A percentile compares a stretch with the other conserved stretches of the same genome.
Conservation (phyloP, 2,329 filamentous ascomycete genomes). For the Lasiodiplodia citricola region DNA sequence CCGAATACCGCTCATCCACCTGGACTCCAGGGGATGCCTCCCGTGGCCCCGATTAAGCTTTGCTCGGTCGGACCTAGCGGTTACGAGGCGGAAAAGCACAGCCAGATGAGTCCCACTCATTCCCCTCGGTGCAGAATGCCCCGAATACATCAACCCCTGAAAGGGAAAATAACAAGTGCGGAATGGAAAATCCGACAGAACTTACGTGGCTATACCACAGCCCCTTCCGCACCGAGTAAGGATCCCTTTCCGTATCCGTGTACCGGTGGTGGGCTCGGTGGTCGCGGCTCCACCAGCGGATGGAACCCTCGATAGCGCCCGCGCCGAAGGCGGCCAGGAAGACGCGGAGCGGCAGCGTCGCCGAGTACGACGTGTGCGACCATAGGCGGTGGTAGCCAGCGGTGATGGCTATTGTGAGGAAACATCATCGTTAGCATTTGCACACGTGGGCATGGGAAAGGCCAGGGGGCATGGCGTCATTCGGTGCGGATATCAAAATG, state of each 20-base stretch:
- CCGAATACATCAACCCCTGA: neutral
- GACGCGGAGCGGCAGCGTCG: slow-evolving; percentile 74
- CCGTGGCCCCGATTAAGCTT: neutral
- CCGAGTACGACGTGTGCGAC: slow-evolving; percentile 86
- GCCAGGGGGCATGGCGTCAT: neutral
- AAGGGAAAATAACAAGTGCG: neutral
- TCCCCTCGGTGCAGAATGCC: neutral
- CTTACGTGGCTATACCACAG: slow-evolving; percentile 48
- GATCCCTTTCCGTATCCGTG: slow-evolving; percentile 91
- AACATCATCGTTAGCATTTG: slow-evolving; percentile 1
- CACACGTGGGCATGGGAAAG: neutral
- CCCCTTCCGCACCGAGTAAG: slow-evolving; percentile 89
- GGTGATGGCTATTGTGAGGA: slow-evolving; percentile 34
- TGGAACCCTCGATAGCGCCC: slow-evolving; percentile 83
- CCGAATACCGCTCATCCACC: too few species aligned
- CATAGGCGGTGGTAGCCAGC: slow-evolving; percentile 79
- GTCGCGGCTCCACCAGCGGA: slow-evolving; percentile 87
- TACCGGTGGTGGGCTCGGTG: slow-evolving; percentile 90
- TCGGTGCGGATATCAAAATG: neutral
- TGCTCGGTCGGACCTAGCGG: neutral
- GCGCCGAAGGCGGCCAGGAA: slow-evolving; percentile 82
- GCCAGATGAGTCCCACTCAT: neutral
- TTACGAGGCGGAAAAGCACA: neutral
- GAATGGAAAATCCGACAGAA: neutral
- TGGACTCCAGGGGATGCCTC: too few species aligned